These are phyloP conservation scores for Laguncularia racemosa DNA, from an alignment of 345 rosid species.

Conservation along the genomic window DNA sequence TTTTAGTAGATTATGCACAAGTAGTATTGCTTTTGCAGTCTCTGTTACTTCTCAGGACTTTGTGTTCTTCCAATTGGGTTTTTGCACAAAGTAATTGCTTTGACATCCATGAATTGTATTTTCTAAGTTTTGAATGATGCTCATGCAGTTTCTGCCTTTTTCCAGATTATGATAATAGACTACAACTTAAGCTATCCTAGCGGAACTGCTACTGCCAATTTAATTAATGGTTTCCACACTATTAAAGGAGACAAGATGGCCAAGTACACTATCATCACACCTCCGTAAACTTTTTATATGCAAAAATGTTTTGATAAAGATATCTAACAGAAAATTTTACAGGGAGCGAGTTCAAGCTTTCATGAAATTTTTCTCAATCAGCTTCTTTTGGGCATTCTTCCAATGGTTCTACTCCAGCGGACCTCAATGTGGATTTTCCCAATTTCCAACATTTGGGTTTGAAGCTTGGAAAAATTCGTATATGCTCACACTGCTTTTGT, in stretches of 20 bases:
- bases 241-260: conserved; percentile 64
- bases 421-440: conserved; percentile 56
- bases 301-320: not conserved
- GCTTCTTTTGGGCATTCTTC: conserved; percentile 82
- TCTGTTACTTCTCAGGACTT: not conserved
- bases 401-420: conserved; percentile 85
- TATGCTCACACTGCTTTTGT: conserved; percentile 10
- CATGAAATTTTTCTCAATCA: conserved; percentile 48
- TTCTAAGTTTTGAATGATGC: conserved; percentile 5
- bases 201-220: conserved; percentile 90
- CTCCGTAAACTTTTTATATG: not conserved
- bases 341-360: conserved; percentile 83
- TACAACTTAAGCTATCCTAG: conserved; percentile 77
- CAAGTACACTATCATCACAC: conserved; percentile 34
- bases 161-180: conserved; percentile 84
- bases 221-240: conserved; percentile 85
- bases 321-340: conserved; percentile 14
- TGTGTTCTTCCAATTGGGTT: not conserved
- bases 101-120: not conserved
- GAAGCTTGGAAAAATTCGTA: conserved; percentile 77
- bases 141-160: conserved; percentile 2
- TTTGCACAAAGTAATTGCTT: not conserved
- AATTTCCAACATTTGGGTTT: conserved; percentile 80
- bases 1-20: not conserved
- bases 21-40: not conserved